phyloP scores from a whole-genome alignment of 352 stramenopile genomes.

The Lagenidium sp. region DNA sequence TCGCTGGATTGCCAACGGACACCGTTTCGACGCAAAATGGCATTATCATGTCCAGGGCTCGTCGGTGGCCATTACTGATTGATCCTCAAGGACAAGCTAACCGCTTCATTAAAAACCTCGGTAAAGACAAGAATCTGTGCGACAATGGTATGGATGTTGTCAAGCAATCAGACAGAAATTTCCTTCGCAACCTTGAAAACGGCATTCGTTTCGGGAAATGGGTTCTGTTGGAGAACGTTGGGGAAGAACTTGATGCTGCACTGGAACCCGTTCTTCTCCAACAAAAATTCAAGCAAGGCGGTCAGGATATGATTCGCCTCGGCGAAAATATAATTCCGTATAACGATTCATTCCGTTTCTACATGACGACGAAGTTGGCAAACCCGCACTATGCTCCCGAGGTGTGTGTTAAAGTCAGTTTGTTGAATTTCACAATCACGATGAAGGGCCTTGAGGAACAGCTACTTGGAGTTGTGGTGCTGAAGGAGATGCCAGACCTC shows the following conservation, averaged over 20 bases:
- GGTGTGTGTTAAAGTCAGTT: conserved; percentile 88
- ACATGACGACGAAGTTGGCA: conserved; percentile 89
- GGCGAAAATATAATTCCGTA: conserved; percentile 90
- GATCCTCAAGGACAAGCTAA: conserved; percentile 91
- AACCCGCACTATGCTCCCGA: conserved; percentile 91
- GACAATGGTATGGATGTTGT: conserved; percentile 90
- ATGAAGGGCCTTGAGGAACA: conserved; percentile 89
- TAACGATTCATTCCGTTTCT: conserved; percentile 87
- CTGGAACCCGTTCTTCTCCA: conserved; percentile 86
- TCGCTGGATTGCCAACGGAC: conserved; percentile 79
- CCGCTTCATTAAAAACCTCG: conserved; percentile 87
- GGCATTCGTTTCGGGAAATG: conserved; percentile 88
- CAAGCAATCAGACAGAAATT: conserved; percentile 85
- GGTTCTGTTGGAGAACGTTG: conserved; percentile 87
- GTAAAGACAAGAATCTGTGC: conserved; percentile 72
- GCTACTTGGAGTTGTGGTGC: conserved; percentile 81
- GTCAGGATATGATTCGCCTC: conserved; percentile 88
- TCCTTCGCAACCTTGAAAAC: conserved; percentile 85
- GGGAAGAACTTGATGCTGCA: conserved; percentile 85
- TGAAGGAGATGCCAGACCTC: conserved; percentile 86
- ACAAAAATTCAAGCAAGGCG: conserved; percentile 90
- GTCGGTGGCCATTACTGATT: conserved; percentile 86
- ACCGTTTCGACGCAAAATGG: conserved; percentile 92
- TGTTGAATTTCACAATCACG: conserved; percentile 92
- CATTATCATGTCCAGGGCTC: conserved; percentile 82